Evolutionary conservation across 108 stramenopile genomes (phyloP), one percentile per base, ranked within the genome.

Genomic region (Chaetoceros muelleri): DNA sequence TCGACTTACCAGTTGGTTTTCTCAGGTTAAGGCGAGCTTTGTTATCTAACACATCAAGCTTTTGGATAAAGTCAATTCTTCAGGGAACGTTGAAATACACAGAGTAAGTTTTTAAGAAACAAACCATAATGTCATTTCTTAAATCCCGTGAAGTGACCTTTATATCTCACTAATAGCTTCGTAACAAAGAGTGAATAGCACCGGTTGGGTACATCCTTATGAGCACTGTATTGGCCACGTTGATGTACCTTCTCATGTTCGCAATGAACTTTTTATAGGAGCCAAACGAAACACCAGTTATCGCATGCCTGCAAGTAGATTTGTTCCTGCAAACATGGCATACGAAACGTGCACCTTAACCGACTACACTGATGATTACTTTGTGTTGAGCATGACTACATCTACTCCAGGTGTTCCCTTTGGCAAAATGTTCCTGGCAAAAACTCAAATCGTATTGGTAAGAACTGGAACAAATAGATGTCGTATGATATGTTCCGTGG

Each of bases 271-370:
- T 21, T 54, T 44, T 0, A 24, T 54, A 24, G 34, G 18, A 23
- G 34, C 55, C 3, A 48, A 13, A 46, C 61, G 19, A 40, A 29
- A 27, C n/a, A 44, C 29, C 19, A 46, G 54, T 25, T 89, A 85
- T 58, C 57, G 84, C 30, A 89, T 89, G 87, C 87, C 87, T 27
- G 81, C 79, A 45, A 77, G 77, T 7, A 81, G 79, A 8, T 85
- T 89, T 45, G 87, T 89, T 48, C 68, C 71, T 17, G 83, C 87
- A 26, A 89, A 85, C 54, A 89, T 63, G 62, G 67, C 67, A 45
- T 77, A 76, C 66, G 83, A 82, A 52, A 81, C 77, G 2, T 52
- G 34, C 8, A 76, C 60, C 45, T 76, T 89, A 28, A 58, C 66
- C n/a, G 62, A 73, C 17, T 89, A 89, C 58, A 76, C 81, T 46